A percentile compares a stretch with the other conserved stretches of the same genome.
These are phyloP conservation scores for Yarrowia alimentaria DNA, from an alignment of 805 yeast genomes.

Conservation along the genomic window DNA sequence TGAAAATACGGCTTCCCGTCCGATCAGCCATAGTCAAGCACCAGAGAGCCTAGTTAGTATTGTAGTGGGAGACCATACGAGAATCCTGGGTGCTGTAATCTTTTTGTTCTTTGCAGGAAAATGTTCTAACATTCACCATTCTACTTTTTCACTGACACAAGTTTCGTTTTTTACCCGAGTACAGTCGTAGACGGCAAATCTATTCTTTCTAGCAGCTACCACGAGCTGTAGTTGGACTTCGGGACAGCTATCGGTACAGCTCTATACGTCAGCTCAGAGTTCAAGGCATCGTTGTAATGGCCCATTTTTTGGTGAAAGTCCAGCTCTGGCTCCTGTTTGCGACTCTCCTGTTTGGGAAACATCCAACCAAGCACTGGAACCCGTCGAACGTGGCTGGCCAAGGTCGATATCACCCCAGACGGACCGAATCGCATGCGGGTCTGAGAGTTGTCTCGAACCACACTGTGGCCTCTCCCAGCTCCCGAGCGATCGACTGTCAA, in stretches of 20 bases:
- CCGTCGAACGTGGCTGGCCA: not conserved
- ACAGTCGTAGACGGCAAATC: no score
- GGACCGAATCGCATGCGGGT: not conserved
- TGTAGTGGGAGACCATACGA: no score
- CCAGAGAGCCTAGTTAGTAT: no score
- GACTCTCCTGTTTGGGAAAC: not conserved
- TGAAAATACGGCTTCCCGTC: no score
- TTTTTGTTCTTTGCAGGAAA: no score
- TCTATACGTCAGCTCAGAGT: slow-evolving; percentile 5
- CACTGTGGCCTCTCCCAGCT: not conserved
- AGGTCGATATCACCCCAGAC: not conserved
- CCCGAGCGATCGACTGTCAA: not conserved
- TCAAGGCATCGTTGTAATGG: not conserved
- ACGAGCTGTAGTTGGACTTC: slow-evolving; percentile 7
- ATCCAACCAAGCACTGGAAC: not conserved
- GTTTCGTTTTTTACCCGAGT: no score
- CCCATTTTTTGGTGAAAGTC: slow-evolving; percentile 8
- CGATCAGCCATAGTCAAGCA: no score
- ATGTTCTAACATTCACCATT: no score
- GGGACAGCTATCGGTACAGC: not conserved
- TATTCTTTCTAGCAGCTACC: no score
- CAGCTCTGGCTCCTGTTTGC: not conserved
- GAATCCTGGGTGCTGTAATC: no score
- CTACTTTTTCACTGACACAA: no score
- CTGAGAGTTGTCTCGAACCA: slow-evolving; percentile 1